Conservation (phyloP, 1,284 basidiomycete genomes). For the Sporisorium exsertum region DNA sequence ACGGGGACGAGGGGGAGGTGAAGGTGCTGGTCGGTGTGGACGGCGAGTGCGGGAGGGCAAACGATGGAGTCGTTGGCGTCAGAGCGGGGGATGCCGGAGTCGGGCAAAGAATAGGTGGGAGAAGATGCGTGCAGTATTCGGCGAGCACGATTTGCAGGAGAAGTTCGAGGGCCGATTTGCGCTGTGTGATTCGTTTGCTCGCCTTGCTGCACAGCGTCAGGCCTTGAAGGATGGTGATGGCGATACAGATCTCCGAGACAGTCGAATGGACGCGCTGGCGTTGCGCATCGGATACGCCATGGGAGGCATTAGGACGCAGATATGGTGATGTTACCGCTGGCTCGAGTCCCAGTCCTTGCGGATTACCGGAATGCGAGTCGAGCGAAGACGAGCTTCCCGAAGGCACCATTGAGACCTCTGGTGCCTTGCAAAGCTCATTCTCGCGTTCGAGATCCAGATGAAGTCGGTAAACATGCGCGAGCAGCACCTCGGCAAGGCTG, state of each 20-base stretch:
- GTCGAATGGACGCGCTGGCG: slow-evolving; percentile 20
- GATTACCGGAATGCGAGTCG: not conserved
- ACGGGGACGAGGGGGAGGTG: not conserved
- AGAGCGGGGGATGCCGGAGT: not conserved
- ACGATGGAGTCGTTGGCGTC: slow-evolving; percentile 10
- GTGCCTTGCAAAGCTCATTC: slow-evolving; percentile 9
- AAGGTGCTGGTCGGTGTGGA: slow-evolving; percentile 16
- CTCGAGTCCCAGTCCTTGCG: not conserved
- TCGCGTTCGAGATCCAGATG: slow-evolving; percentile 39
- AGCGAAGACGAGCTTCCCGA: not conserved
- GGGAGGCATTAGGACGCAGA: not conserved
- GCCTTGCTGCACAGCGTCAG: slow-evolving; percentile 38
- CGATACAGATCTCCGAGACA: slow-evolving; percentile 35
- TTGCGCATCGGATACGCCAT: slow-evolving; percentile 16
- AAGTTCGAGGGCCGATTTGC: slow-evolving; percentile 43
- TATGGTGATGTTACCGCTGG: not conserved
- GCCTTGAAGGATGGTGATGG: slow-evolving; percentile 48
- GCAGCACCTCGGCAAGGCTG: slow-evolving; percentile 37
- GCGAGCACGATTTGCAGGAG: slow-evolving; percentile 36
- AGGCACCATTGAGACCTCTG: not conserved
- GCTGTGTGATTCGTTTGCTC: slow-evolving; percentile 30
- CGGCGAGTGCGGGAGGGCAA: slow-evolving; percentile 2
- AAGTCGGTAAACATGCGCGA: slow-evolving; percentile 33
- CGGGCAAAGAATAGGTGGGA: slow-evolving; percentile 35
- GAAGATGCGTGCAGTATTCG: slow-evolving; percentile 41